phyloP scores from a whole-genome alignment of 805 yeast genomes.

The Hagleromyces aurorensis region DNA sequence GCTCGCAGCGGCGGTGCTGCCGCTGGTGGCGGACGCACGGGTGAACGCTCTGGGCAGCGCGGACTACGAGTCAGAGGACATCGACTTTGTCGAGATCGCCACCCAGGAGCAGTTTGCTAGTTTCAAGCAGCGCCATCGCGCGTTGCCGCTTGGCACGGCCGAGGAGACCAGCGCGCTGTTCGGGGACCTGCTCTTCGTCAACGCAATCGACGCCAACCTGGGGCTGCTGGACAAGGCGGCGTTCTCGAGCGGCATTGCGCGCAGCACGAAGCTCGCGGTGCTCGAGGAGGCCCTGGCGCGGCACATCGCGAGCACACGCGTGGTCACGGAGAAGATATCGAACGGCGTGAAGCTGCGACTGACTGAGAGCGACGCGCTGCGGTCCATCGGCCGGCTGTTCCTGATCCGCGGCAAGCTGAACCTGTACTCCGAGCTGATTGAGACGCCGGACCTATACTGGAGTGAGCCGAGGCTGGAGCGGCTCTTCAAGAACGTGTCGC shows the following conservation, averaged over 20 bases:
- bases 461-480: conserved; percentile 78
- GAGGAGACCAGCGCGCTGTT: conserved; percentile 39
- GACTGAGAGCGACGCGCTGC: conserved; percentile 53
- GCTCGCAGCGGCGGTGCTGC: conserved; percentile 41
- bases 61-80: conserved; percentile 69
- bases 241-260: conserved; percentile 76
- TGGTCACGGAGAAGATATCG: conserved; percentile 58
- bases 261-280: conserved; percentile 80
- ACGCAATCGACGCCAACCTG: conserved; percentile 39
- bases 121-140: conserved; percentile 6
- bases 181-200: conserved; percentile 67
- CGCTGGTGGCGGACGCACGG: conserved; percentile 44
- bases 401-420: conserved; percentile 76
- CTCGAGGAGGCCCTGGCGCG: conserved; percentile 66
- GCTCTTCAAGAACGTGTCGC: conserved; percentile 64
- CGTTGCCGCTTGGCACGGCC: too few species aligned
- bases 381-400: conserved; percentile 66
- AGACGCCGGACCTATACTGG: conserved; percentile 92
- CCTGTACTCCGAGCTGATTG: conserved; percentile 78
- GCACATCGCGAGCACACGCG: conserved; percentile 54
- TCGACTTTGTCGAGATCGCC: conserved; percentile 58
- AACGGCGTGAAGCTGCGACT: conserved; percentile 47
- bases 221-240: conserved; percentile 73
- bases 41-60: conserved; percentile 35
- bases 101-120: conserved; percentile 7